Evolutionary conservation across 1,284 basidiomycete genomes (phyloP), one percentile per base, ranked within the genome.

Genomic region (Singerocomus inundabilis): DNA sequence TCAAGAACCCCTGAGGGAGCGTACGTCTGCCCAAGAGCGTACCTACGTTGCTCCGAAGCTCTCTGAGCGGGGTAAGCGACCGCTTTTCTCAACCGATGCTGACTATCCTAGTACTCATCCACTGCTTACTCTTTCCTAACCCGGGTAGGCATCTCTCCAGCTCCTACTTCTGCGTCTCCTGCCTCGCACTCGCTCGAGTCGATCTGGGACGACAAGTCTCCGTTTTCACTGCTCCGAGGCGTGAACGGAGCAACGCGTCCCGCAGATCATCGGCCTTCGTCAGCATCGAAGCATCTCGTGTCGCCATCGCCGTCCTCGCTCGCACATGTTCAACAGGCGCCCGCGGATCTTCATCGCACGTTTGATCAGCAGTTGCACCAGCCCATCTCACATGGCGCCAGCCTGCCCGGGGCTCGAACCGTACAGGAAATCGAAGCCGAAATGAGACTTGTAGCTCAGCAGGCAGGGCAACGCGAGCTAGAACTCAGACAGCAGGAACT

Each of bases 381-480:
- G 41, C 58, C 56, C 44, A 66, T 64, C 57, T 66, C 59, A 29
- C 71, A 71, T 50, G 67, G 62, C n/a, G 30, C 62, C 41, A 61
- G 56, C 28, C 74, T 73, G 38, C 71, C 68, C 2, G 80, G 82
- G 32, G 79, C 82, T 29, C 83, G 88, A 49, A 96, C 93, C 0
- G 70, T 98, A 25, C 91, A 94, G 57, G 93, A 98, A 67, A 91
- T 98, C 54, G 96, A 99, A 68, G 88, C 90, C 4, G 92, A 98
- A 69, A 91, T 96, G 88, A 75, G 77, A 10, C 73, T 77, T 8
- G 74, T 74, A 36, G 75, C 76, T 39, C 79, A 79, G 51, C 76
- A 75, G 54, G 62, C 70, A 36, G 68, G 73, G 38, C 70, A 71
- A 48, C 64, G 68, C 32, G 68, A 71, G 30, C 57, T 62, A 4